Percentiles rank a stretch among this genome's conserved stretches.
These are phyloP conservation scores for Cystofilobasidium bisporidii DNA, from an alignment of 768 basidiomycete genomes.

Conservation along the genomic window DNA sequence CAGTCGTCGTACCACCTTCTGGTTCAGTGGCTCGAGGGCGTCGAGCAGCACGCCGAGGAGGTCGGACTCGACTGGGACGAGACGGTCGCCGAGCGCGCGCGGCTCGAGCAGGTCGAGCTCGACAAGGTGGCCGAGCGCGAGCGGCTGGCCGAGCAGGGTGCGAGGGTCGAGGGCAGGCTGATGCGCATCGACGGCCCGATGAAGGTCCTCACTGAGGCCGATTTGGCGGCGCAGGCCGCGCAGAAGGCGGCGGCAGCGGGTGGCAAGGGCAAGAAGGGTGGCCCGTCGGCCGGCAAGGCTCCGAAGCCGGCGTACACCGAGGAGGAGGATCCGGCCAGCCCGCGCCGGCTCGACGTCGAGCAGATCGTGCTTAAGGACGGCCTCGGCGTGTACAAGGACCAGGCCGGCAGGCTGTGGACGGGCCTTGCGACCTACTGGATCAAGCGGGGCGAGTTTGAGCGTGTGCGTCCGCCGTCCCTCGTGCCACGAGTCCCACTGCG, in stretches of 20 bases:
- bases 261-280: slow-evolving; percentile 10
- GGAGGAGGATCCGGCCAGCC: slow-evolving; percentile 69
- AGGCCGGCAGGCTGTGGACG: slow-evolving; percentile 91
- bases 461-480: slow-evolving; percentile 25
- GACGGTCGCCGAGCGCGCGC: slow-evolving; percentile 44
- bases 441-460: slow-evolving; percentile 88
- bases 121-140: slow-evolving; percentile 32
- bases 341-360: slow-evolving; percentile 72
- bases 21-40: slow-evolving; percentile 81
- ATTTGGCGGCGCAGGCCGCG: background rate
- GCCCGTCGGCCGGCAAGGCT: too few relatives aligned
- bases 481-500: background rate
- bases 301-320: slow-evolving; percentile 50
- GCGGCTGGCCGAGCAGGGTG: slow-evolving; percentile 48
- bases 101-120: slow-evolving; percentile 37
- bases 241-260: slow-evolving; percentile 5
- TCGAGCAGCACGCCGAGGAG: slow-evolving; percentile 81
- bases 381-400: slow-evolving; percentile 81
- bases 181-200: slow-evolving; percentile 60
- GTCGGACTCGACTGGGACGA: slow-evolving; percentile 80
- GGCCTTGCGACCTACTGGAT: slow-evolving; percentile 98
- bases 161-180: slow-evolving; percentile 53
- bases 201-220: slow-evolving; percentile 45
- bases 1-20: slow-evolving; percentile 94
- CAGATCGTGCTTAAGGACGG: slow-evolving; percentile 76